phyloP scores from a whole-genome alignment of 2,329 filamentous ascomycete species.

The Colletotrichum lentis region DNA sequence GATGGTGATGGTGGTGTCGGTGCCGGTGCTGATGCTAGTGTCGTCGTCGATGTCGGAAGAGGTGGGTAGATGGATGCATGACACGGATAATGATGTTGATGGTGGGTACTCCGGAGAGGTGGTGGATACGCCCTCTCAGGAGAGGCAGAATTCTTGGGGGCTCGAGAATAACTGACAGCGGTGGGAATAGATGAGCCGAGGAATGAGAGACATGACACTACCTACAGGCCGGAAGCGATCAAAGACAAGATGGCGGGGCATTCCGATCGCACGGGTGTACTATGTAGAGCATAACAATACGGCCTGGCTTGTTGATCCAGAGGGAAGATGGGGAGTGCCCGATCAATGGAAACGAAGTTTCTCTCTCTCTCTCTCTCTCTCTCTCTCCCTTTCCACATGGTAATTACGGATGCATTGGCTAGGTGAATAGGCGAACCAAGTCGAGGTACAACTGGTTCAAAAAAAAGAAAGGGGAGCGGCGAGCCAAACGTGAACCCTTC shows the following conservation, averaged over 20 bases:
- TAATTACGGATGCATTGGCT: background rate
- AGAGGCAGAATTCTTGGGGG: background rate
- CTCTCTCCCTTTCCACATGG: background rate
- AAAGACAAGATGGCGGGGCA: conserved; percentile 33
- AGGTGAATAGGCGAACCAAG: background rate
- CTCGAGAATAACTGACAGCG: background rate
- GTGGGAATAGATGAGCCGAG: conserved; percentile 12
- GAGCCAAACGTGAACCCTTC: background rate
- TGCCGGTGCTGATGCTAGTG: conserved; percentile 1
- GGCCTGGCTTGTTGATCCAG: background rate
- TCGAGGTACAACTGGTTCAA: background rate
- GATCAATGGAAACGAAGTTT: background rate
- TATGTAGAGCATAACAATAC: conserved; percentile 1
- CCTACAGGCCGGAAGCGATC: conserved; percentile 3
- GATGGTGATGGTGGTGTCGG: conserved; percentile 1
- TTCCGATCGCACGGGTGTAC: conserved; percentile 25
- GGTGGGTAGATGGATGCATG: background rate
- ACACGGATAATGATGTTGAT: no score
- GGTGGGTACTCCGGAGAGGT: no score
- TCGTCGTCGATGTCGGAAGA: conserved; percentile 5
- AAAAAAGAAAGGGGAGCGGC: background rate
- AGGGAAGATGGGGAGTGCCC: background rate
- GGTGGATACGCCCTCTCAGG: background rate
- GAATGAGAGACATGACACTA: conserved; percentile 28
- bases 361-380: background rate